These are phyloP conservation scores for Crithidia expoeki DNA, from an alignment of 208 protist genomes.

Conservation along the genomic window DNA sequence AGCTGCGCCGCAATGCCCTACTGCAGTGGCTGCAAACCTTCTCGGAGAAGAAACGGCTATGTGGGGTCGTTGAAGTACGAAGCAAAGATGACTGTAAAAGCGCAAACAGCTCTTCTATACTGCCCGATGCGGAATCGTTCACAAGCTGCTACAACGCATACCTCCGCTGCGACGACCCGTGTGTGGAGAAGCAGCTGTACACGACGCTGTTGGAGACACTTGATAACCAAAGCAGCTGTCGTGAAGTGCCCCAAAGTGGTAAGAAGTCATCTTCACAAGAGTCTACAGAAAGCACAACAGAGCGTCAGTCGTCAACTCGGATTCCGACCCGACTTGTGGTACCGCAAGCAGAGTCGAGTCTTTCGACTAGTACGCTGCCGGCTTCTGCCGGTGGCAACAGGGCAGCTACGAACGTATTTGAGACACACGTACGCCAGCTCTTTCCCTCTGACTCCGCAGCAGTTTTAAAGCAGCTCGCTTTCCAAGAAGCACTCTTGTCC, in stretches of 20 bases:
- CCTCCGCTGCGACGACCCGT: conserved; percentile 12
- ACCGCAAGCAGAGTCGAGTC: too few relatives aligned
- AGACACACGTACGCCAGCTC: conserved; percentile 9
- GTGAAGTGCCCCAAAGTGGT: neutral
- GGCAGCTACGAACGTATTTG: conserved; percentile 16
- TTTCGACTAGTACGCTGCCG: too few relatives aligned
- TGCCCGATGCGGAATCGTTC: neutral
- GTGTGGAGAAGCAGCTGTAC: conserved; percentile 2
- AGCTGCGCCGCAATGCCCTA: conserved; percentile 20
- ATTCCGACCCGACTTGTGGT: conserved; percentile 9
- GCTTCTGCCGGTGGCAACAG: too few relatives aligned
- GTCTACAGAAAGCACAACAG: neutral
- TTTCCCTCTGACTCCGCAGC: neutral
- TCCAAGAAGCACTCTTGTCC: conserved; percentile 71
- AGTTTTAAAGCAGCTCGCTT: conserved; percentile 55
- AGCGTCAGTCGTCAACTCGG: neutral
- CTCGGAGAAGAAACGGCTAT: neutral
- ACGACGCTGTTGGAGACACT: conserved; percentile 7
- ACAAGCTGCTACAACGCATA: conserved; percentile 18
- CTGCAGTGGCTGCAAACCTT: conserved; percentile 13
- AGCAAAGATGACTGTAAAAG: neutral
- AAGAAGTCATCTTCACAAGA: neutral
- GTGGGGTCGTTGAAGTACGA: neutral
- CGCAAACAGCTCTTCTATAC: neutral
- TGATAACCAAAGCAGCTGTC: conserved; percentile 17